Conservation (phyloP, 2,329 filamentous ascomycete species). For the Fusarium continuum region DNA sequence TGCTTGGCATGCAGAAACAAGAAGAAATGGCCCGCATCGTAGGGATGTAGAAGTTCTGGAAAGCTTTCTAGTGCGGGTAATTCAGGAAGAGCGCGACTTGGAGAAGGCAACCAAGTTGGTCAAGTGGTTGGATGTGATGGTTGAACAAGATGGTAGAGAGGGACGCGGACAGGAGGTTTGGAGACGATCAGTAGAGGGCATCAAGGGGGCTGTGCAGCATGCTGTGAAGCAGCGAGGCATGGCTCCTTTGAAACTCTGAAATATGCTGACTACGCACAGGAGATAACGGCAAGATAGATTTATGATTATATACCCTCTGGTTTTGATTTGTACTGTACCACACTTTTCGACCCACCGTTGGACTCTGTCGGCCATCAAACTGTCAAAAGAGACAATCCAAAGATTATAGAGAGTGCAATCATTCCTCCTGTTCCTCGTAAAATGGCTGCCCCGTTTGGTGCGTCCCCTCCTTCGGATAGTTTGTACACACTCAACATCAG, state of each 20-base stretch:
- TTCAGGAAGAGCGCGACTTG: constrained; percentile 80
- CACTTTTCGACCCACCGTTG: too few species aligned
- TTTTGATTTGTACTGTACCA: not conserved
- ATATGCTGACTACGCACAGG: not conserved
- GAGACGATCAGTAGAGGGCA: constrained; percentile 53
- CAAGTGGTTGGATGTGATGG: constrained; percentile 70
- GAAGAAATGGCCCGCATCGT: constrained; percentile 76
- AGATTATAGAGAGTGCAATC: not conserved
- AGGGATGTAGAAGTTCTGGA: constrained; percentile 81
- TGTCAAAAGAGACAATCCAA: constrained; percentile 12
- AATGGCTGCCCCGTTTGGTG: not conserved
- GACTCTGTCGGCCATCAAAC: not conserved
- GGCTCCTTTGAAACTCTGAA: constrained; percentile 60
- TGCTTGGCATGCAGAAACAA: constrained; percentile 79
- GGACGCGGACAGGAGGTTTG: constrained; percentile 56
- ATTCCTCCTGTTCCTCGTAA: not conserved
- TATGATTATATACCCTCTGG: constrained; percentile 21
- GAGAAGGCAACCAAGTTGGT: constrained; percentile 76
- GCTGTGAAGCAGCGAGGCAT: constrained; percentile 67
- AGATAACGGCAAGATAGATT: not conserved
- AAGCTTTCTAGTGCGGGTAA: constrained; percentile 76
- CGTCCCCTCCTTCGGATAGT: constrained; percentile 26
- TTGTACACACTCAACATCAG: constrained; percentile 59
- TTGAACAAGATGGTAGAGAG: constrained; percentile 57
- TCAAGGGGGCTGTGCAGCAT: constrained; percentile 62